Base-by-base conservation (phyloP, 305 asterid species). In the Solanum hybrid region DNA sequence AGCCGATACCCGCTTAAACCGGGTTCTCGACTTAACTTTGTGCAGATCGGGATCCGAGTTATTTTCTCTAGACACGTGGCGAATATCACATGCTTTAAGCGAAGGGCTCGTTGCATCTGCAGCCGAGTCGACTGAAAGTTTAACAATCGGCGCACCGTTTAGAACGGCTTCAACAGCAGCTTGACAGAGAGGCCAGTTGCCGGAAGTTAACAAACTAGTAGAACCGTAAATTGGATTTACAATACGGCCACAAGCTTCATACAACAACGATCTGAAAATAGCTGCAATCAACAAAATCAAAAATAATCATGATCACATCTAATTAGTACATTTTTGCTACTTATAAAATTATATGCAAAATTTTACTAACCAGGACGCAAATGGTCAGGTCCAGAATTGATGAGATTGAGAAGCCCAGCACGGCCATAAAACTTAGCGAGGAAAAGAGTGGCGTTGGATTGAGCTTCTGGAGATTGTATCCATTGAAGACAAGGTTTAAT, bases 371-470 rank as follows among this genome's bases (percentile, higher is more conserved):
- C 92, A n/a, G 94, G 94, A 19, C 93, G 91, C 22, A 91, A 85
- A 72, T 91, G 91, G 17, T 87, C 51, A 17, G 94, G 91, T 36
- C 94, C 94, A 32, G 94, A 90, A 86, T 92, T 89, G 26, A 92
- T 87, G 89, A 92, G 92, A 29, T 92, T 92, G 66, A 92, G 88
- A 2, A 92, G 94, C 27, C 94, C 94, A 4, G 94, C 94, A 7
- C 94, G 93, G 88, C 94, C 94, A 29, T 92, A 92, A 13, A 92
- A 92, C 14, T 92, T 92, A 80, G 94, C 93, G 1, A 92, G 93
- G 22, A 92, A 92, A 4, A 92, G 86, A 77, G 94, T 92, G 77
- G 94, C 94, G 80, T 91, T 92, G 0, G 93, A 90, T 64, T 92
- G 94, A 2, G 94, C 87, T 87, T 92, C 91, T 10, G 94, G 92